Evolutionary conservation across 805 yeast genomes (phyloP).

Genomic region (Schwanniomyces polymorphus): DNA sequence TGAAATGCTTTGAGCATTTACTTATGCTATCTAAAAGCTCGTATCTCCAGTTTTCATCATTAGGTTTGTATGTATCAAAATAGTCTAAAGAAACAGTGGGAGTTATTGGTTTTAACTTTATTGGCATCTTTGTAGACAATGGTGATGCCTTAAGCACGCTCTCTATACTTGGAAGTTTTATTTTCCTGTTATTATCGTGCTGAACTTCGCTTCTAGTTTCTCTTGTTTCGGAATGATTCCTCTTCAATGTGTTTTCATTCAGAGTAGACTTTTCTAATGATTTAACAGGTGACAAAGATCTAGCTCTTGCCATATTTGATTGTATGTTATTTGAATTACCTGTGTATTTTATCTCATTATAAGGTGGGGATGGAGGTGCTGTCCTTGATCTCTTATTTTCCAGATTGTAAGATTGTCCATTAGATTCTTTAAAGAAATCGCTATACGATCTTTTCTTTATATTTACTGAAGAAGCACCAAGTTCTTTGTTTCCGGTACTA

Average conservation of each 20-base stretch:
- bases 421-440: slow-evolving; percentile 17
- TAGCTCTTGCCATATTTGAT: slow-evolving; percentile 14
- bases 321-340: neutral
- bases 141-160: slow-evolving; percentile 27
- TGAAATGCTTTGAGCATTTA: slow-evolving; percentile 22
- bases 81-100: slow-evolving; percentile 45
- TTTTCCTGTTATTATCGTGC: too few species aligned
- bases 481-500: neutral
- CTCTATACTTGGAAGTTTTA: slow-evolving; percentile 35
- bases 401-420: neutral
- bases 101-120: slow-evolving; percentile 29
- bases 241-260: neutral
- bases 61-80: slow-evolving; percentile 45
- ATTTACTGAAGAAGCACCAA: slow-evolving; percentile 1
- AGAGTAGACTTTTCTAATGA: neutral
- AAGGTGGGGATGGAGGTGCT: slow-evolving; percentile 47
- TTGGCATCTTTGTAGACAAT: slow-evolving; percentile 14
- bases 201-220: neutral
- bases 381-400: slow-evolving; percentile 40
- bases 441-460: slow-evolving; percentile 28
- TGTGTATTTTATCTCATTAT: neutral
- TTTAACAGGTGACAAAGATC: slow-evolving; percentile 28
- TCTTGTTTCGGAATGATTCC: neutral
- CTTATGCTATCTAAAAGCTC: slow-evolving; percentile 37
- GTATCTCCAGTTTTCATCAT: slow-evolving; percentile 45